Percentiles rank a stretch among this genome's conserved stretches.
phyloP scores from a whole-genome alignment of 202 grass and related monocot species.

The Carex arenaria region DNA sequence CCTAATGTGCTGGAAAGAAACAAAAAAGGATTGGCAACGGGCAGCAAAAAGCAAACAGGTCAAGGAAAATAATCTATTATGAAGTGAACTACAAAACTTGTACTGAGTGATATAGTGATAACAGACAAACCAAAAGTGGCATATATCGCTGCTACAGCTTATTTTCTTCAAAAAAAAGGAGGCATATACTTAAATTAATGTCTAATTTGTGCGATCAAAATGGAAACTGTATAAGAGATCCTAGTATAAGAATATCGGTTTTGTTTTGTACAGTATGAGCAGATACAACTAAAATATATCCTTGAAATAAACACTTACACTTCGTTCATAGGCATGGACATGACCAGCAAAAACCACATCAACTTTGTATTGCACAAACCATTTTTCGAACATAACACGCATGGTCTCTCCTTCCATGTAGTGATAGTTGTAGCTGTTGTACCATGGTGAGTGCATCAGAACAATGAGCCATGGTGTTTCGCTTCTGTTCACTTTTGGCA shows the following conservation, averaged over 20 bases:
- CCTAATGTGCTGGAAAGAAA: neutral
- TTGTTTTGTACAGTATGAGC: neutral
- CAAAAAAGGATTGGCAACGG: neutral
- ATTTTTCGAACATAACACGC: conserved; percentile 79
- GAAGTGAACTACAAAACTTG: neutral
- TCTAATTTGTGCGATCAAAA: neutral
- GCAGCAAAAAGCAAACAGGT: neutral
- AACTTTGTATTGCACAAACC: conserved; percentile 88
- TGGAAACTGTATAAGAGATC: neutral
- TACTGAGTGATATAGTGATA: neutral
- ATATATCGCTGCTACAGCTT: neutral
- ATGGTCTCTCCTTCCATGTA: conserved; percentile 95
- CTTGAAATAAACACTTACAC: conserved; percentile 34
- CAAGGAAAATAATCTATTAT: neutral
- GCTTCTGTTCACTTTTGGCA: conserved; percentile 82
- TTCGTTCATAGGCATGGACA: conserved; percentile 89
- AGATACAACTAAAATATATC: neutral
- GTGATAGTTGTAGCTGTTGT: conserved; percentile 94
- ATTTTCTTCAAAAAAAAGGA: neutral
- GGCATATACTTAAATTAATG: neutral
- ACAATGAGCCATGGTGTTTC: conserved; percentile 93
- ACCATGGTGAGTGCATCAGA: conserved; percentile 85
- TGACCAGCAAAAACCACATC: conserved; percentile 81
- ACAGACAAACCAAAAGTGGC: neutral
- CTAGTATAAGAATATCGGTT: neutral